Conservation (phyloP, 2,329 filamentous ascomycete species). For the Hymenoscyphus salicellus region DNA sequence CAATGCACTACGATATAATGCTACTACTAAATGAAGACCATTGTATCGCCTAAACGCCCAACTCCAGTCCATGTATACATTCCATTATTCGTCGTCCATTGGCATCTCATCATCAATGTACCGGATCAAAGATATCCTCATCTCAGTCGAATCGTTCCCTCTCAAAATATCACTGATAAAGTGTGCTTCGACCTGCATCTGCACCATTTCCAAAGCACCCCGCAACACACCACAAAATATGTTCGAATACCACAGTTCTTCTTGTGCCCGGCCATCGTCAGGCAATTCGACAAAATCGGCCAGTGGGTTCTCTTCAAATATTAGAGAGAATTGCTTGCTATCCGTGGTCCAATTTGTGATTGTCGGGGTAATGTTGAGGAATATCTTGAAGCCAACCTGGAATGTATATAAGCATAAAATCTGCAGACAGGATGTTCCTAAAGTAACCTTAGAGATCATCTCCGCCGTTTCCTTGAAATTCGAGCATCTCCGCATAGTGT, state of each 20-base stretch:
- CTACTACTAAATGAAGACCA: neutral
- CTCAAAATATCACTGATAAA: conserved; percentile 92
- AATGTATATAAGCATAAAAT: neutral
- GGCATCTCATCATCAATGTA: conserved; percentile 98
- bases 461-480: conserved; percentile 97
- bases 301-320: conserved; percentile 95
- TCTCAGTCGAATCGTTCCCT: conserved; percentile 94
- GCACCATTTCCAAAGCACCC: conserved; percentile 94
- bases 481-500: conserved; percentile 79
- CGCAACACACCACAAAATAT: conserved; percentile 90
- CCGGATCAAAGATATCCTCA: conserved; percentile 85
- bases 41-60: conserved; percentile 17
- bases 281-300: conserved; percentile 97
- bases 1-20: neutral
- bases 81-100: conserved; percentile 78
- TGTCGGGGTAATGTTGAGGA: conserved; percentile 90
- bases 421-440: no score
- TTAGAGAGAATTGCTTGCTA: conserved; percentile 91
- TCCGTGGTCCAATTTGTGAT: conserved; percentile 96
- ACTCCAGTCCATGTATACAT: conserved; percentile 14
- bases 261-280: conserved; percentile 91
- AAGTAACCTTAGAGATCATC: conserved; percentile 80
- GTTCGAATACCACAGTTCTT: conserved; percentile 98
- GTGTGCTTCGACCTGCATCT: conserved; percentile 97
- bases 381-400: conserved; percentile 97